Percentiles rank a stretch among this genome's conserved stretches.
phyloP scores from a whole-genome alignment of 78 protist species.

The Speleostelium caveatum region DNA sequence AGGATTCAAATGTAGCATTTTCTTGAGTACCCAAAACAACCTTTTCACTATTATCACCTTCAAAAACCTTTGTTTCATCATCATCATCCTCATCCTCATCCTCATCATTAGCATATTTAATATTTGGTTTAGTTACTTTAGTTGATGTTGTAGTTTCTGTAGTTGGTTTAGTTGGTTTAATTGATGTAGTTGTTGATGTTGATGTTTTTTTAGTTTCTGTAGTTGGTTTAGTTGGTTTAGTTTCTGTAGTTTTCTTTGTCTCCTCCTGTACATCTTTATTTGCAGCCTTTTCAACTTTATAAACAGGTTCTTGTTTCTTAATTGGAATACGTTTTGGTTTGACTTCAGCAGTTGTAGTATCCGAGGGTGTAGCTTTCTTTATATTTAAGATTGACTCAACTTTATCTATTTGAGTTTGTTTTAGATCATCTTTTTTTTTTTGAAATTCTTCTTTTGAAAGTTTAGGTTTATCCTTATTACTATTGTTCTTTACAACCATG shows the following conservation, averaged over 20 bases:
- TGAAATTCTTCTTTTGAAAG: neutral
- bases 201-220: neutral
- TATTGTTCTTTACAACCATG: neutral
- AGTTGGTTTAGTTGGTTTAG: neutral
- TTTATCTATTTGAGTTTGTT: neutral
- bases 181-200: neutral
- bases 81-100: neutral
- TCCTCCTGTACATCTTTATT: too few species aligned
- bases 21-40: neutral
- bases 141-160: neutral
- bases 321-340: conserved; percentile 28
- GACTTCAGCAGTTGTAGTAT: neutral
- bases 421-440: neutral
- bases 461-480: neutral
- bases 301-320: neutral
- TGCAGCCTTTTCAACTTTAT: neutral
- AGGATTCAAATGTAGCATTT: conserved; percentile 63
- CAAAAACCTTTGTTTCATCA: neutral
- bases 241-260: neutral
- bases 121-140: neutral
- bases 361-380: neutral
- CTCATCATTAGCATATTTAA: neutral
- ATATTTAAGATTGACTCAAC: neutral
- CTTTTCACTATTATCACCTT: neutral
- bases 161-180: neutral